Evolutionary conservation across 1,284 basidiomycete species (phyloP), one percentile per base, ranked within the genome.

Genomic region (Ceratobasidium theobromae): DNA sequence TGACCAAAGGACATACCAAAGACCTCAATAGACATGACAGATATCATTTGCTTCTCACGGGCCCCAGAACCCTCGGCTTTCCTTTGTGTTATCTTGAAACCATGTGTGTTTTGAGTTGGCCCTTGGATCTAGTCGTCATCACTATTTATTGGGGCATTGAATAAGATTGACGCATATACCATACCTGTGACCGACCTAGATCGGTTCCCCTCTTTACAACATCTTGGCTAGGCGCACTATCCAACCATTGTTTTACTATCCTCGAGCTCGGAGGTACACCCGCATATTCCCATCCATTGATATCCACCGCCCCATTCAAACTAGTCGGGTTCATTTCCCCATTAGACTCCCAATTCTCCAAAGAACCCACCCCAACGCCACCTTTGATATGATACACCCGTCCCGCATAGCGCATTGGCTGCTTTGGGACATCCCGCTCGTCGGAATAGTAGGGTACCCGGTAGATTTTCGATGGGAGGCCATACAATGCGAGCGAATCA

Each of bases 201-300:
- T 67, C 54, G 21, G 53, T 43, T 16, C 28, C 21, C 46, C 41
- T 51, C 11, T 30, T 62, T 16, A 5, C 3, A 1, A 46, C 68
- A 16, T 45, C 51, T n/a, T 57, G 65, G 35, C 57, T 65, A 12
- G 69, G 69, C 16, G 68, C 46, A 28, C 33, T 40, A 54, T 53
- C 68, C 33, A 89, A 72, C 82, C 87, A 90, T 54, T 75, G 79
- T 35, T 79, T 79, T 9, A 81, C 77, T 72, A 84, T 77, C 55
- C 75, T 79, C 14, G 76, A 71, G 48, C 80, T 83, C 0, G 92
- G 92, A 0, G 93, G 89, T 46, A 74, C 72, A 43, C 80, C 77
- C 0, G 85, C 86, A 75, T 86, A 93, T 72, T 95, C 92, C 93
- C 92, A 95, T 1, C 89, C 90, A 33, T 76, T 75, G 3, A 83